Evolutionary conservation across 2,329 filamentous ascomycete genomes (phyloP).

Genomic region (Diaporthe sp.): DNA sequence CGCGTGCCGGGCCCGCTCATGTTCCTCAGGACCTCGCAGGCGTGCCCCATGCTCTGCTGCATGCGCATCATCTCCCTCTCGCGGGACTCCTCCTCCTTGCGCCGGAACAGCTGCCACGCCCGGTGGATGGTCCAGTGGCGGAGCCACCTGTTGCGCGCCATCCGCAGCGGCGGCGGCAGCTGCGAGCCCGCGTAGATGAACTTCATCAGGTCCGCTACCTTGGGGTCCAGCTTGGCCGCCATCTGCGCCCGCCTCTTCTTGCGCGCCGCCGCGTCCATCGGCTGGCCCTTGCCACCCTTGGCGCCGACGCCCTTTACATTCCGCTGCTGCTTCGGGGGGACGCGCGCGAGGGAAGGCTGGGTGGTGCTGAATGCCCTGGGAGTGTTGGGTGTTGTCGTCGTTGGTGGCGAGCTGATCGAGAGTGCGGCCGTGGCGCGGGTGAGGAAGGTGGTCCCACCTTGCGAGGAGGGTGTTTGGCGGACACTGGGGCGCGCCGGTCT

Average conservation of each 20-base stretch:
- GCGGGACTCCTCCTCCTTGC: slow-evolving; percentile 71
- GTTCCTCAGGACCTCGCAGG: slow-evolving; percentile 84
- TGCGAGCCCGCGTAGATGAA: slow-evolving; percentile 46
- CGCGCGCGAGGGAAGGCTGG: slow-evolving; percentile 38
- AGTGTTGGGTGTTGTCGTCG: not conserved
- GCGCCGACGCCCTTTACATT: slow-evolving; percentile 54
- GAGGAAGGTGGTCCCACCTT: not conserved
- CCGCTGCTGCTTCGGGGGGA: slow-evolving; percentile 60
- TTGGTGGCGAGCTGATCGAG: not conserved
- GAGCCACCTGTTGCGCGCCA: slow-evolving; percentile 86
- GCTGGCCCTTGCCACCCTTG: slow-evolving; percentile 21
- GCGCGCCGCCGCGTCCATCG: slow-evolving; percentile 29
- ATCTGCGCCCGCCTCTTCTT: slow-evolving; percentile 34
- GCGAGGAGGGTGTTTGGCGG: slow-evolving; percentile 2
- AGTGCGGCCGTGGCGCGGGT: slow-evolving; percentile 6
- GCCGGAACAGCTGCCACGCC: slow-evolving; percentile 86
- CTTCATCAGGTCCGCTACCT: slow-evolving; percentile 46
- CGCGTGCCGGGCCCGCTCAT: slow-evolving; percentile 66
- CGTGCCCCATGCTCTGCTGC: slow-evolving; percentile 84
- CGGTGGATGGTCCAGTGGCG: slow-evolving; percentile 99
- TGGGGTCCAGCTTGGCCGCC: slow-evolving; percentile 42
- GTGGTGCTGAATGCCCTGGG: slow-evolving; percentile 32
- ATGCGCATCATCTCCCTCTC: slow-evolving; percentile 79
- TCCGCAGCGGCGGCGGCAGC: slow-evolving; percentile 76
- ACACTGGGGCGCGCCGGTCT: slow-evolving; percentile 7